Evolutionary conservation across 202 grass and related monocot genomes (phyloP).

Genomic region (Panicum virgatum): DNA sequence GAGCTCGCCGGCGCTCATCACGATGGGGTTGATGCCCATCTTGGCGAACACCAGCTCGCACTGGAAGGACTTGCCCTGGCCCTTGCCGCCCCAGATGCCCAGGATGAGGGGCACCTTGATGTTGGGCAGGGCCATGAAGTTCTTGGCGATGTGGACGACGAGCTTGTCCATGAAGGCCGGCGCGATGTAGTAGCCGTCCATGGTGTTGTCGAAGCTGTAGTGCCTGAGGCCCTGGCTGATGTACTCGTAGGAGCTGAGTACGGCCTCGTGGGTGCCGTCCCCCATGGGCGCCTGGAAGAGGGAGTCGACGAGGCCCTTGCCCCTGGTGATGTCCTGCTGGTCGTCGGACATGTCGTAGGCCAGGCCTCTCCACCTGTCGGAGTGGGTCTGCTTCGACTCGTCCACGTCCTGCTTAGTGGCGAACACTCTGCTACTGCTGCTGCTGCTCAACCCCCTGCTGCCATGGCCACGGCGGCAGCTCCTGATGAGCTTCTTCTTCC

Average conservation of each 20-base stretch:
- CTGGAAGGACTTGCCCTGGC: conserved; percentile 97
- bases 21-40: conserved; percentile 98
- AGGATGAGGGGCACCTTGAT: conserved; percentile 98
- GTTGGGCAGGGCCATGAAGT: conserved; percentile 97
- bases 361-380: conserved; percentile 67
- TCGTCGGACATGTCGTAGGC: conserved; percentile 73
- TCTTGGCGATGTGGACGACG: conserved; percentile 89
- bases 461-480: too few relatives aligned
- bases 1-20: too few relatives aligned
- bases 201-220: conserved; percentile 61
- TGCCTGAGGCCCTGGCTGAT: conserved; percentile 72
- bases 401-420: conserved; percentile 30
- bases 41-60: conserved; percentile 98
- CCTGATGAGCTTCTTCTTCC: background rate
- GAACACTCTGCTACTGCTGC: background rate
- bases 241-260: conserved; percentile 88
- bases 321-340: conserved; percentile 96
- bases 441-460: too few relatives aligned
- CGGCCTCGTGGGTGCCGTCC: conserved; percentile 79
- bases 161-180: conserved; percentile 96
- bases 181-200: conserved; percentile 85
- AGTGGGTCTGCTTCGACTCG: conserved; percentile 56
- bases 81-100: conserved; percentile 99
- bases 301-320: conserved; percentile 71
- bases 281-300: conserved; percentile 87